phyloP scores from a whole-genome alignment of 768 basidiomycete species.

The Suillus luteus region DNA sequence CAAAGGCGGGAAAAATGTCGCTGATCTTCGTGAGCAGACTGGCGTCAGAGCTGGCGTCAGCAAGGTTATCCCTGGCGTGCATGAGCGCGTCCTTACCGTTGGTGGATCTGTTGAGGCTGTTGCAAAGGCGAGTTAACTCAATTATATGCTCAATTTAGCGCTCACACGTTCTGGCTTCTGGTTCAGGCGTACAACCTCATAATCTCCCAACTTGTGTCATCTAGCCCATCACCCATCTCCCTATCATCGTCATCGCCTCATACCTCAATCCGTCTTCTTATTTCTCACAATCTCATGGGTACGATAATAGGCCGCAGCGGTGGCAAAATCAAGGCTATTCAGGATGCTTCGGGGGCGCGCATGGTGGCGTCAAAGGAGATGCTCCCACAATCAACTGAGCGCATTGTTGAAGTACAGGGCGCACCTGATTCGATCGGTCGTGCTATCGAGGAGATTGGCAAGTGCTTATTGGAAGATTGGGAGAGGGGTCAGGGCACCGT shows the following conservation, averaged over 20 bases:
- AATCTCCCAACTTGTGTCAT: constrained; percentile 84
- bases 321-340: constrained; percentile 98
- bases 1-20: constrained; percentile 96
- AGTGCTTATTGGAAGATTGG: constrained; percentile 95
- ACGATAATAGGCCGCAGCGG: constrained; percentile 96
- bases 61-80: constrained; percentile 97
- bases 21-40: constrained; percentile 92
- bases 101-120: constrained; percentile 91
- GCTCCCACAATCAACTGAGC: constrained; percentile 98
- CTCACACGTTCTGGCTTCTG: constrained; percentile 19
- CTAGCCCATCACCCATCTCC: constrained; percentile 71
- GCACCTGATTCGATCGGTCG: constrained; percentile 88
- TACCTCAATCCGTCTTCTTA: constrained; percentile 94
- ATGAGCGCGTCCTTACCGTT: constrained; percentile 96
- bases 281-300: constrained; percentile 99
- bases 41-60: constrained; percentile 98
- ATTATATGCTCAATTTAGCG: constrained; percentile 6
- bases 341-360: constrained; percentile 92
- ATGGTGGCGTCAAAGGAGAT: constrained; percentile 99
- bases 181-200: constrained; percentile 91
- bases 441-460: constrained; percentile 94
- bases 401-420: constrained; percentile 97
- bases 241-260: constrained; percentile 64
- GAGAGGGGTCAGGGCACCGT: constrained; percentile 93
- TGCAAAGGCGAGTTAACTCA: constrained; percentile 64